A percentile compares a stretch with the other conserved stretches of the same genome.
These are phyloP conservation scores for Crataegus laevigata DNA, from an alignment of 306 rosid species.

Conservation along the genomic window DNA sequence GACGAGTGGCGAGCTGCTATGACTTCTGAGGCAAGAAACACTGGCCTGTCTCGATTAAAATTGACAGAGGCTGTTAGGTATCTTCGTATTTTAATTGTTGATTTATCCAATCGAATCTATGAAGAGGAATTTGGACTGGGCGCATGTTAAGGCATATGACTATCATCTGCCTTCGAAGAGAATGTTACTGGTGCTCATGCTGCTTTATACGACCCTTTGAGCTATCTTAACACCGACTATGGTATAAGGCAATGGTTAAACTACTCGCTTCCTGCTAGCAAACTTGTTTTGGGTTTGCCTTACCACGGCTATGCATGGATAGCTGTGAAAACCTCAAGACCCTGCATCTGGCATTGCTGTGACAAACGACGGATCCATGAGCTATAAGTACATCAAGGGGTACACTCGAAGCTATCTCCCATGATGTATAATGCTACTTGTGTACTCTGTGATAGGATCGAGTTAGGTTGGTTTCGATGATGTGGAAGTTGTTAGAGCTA, in stretches of 20 bases:
- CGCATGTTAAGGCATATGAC: conserved; percentile 30
- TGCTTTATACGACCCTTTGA: conserved; percentile 11
- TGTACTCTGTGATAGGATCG: conserved; percentile 31
- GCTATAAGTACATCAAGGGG: conserved; percentile 21
- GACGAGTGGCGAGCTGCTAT: conserved; percentile 34
- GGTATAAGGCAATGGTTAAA: conserved; percentile 26
- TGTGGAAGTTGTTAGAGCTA: conserved; percentile 24
- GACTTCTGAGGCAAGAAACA: conserved; percentile 11
- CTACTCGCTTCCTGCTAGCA: conserved; percentile 12
- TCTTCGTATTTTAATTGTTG: neutral
- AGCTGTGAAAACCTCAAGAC: conserved; percentile 13
- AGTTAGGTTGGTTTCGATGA: conserved; percentile 43
- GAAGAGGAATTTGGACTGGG: conserved; percentile 19
- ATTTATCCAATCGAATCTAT: conserved; percentile 13
- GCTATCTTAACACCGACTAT: conserved; percentile 7
- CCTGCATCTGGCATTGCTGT: conserved; percentile 8
- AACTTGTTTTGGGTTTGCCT: conserved; percentile 34
- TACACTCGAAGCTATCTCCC: neutral
- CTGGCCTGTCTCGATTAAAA: conserved; percentile 6
- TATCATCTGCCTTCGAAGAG: conserved; percentile 3
- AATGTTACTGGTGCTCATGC: conserved; percentile 10
- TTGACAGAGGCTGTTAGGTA: conserved; percentile 32
- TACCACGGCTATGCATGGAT: conserved; percentile 43
- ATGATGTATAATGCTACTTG: conserved; percentile 17
- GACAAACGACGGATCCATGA: conserved; percentile 12